Base-by-base conservation (phyloP, 1,284 basidiomycete species). In the Tilletia caries region DNA sequence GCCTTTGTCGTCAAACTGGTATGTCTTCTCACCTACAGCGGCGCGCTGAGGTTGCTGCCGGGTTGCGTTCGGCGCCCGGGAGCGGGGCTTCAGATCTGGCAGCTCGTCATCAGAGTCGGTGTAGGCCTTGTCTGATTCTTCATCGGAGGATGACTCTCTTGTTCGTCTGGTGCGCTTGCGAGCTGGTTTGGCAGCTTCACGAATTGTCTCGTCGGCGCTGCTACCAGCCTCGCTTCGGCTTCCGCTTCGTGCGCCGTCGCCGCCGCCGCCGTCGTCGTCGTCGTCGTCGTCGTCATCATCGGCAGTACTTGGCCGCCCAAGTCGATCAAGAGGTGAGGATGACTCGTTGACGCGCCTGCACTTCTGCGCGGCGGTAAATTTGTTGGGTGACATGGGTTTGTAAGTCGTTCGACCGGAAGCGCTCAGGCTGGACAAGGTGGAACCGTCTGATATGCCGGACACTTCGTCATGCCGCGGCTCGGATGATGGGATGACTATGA, bases 101-200 rank as follows among this genome's bases (percentile, higher is more conserved):
- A 62, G 33, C 58, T 62, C 58, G 20, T 62, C 58, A 29, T 62
- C 58, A 5, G 58, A 62, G 58, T 62, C 37, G 37, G 37, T 41
- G 37, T 2, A 1, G 48, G 10, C 48, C 8, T 50, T 50, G 48
- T 25, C 48, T n/a, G 20, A 6, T n/a, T 50, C 48, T 50, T 6
- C 37, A 41, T 41, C 37, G 8, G 37, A 41, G 8, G 8, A 6
- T 41, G 37, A 41, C 37, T 41, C 37, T 6, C 15, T 41, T 50
- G 48, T n/a, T 50, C 48, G 10, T 5, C 20, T 25, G 18, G 20
- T n/a, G 18, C 20, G 20, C 23, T 50, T 50, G 20, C 48, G 48
- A 1, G 48, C 48, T 10, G 37, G 37, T n/a, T 50, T 20, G 48
- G 48, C 18, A 13, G 23, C 20, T 8, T 25, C 23, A 6, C 20